Percentiles rank a stretch among this genome's conserved stretches.
Evolutionary conservation across 768 basidiomycete genomes (phyloP).

Genomic region (Leccinum uliginosum): DNA sequence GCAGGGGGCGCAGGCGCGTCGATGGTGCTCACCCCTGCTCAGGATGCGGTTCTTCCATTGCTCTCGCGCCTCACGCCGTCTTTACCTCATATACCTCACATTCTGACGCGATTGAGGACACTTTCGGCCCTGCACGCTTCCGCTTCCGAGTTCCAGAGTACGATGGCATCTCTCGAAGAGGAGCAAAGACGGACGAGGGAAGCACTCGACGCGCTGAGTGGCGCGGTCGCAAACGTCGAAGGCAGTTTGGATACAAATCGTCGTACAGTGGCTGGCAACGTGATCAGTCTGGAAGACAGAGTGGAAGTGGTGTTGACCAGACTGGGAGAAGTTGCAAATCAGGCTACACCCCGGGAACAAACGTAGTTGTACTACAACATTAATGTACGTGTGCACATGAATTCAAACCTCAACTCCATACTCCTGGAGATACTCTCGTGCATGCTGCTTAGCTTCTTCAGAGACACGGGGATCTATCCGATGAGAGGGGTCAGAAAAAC

Average conservation of each 20-base stretch:
- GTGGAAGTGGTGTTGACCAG: slow-evolving; percentile 45
- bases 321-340: slow-evolving; percentile 34
- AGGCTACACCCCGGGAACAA: slow-evolving; percentile 4
- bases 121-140: slow-evolving; percentile 78
- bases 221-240: slow-evolving; percentile 70
- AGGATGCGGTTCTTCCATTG: slow-evolving; percentile 64
- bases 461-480: slow-evolving; percentile 43
- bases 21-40: slow-evolving; percentile 29
- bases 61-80: slow-evolving; percentile 67
- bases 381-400: neutral
- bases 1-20: slow-evolving; percentile 9
- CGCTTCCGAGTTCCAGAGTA: slow-evolving; percentile 71
- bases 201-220: slow-evolving; percentile 60
- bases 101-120: slow-evolving; percentile 83
- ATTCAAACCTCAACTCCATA: slow-evolving; percentile 20
- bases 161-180: slow-evolving; percentile 62
- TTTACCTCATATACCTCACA: slow-evolving; percentile 82
- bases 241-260: slow-evolving; percentile 72
- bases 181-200: slow-evolving; percentile 65
- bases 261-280: slow-evolving; percentile 66
- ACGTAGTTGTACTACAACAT: neutral
- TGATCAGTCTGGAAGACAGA: slow-evolving; percentile 61
- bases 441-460: slow-evolving; percentile 45
- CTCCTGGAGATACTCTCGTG: slow-evolving; percentile 36
- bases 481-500: neutral